These are phyloP conservation scores for Candida bentonensis DNA, from an alignment of 805 yeast genomes.

Conservation along the genomic window DNA sequence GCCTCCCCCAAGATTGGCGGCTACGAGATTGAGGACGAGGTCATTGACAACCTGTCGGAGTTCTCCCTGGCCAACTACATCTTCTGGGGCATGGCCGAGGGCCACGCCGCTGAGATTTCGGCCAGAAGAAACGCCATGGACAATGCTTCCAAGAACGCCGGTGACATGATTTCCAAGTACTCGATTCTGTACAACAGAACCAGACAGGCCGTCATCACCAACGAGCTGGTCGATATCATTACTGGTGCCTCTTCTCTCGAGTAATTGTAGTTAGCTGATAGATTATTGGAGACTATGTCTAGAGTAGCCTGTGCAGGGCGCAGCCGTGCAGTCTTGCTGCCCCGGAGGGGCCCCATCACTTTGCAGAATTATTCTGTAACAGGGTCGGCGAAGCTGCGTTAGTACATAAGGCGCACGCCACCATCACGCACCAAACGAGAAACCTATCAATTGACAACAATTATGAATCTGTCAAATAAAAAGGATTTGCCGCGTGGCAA, in stretches of 20 bases:
- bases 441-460: no score
- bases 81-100: conserved; percentile 88
- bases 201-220: conserved; percentile 98
- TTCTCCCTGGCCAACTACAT: conserved; percentile 83
- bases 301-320: no score
- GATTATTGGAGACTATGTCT: no score
- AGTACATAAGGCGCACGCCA: no score
- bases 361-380: no score
- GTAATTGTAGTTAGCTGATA: no score
- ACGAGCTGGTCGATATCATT: conserved; percentile 98
- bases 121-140: conserved; percentile 99
- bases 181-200: conserved; percentile 98
- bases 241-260: conserved; percentile 99
- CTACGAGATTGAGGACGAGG: conserved; percentile 62
- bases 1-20: conserved; percentile 73
- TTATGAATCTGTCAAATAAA: no score
- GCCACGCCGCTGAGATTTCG: conserved; percentile 93
- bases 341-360: no score
- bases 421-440: no score
- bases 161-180: conserved; percentile 94
- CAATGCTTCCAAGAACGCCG: conserved; percentile 98
- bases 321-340: no score
- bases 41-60: conserved; percentile 44
- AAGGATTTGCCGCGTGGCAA: no score
- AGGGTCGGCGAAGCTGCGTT: no score